Base-by-base conservation (phyloP, 441 rosid species). In the Monsonia emarginata region DNA sequence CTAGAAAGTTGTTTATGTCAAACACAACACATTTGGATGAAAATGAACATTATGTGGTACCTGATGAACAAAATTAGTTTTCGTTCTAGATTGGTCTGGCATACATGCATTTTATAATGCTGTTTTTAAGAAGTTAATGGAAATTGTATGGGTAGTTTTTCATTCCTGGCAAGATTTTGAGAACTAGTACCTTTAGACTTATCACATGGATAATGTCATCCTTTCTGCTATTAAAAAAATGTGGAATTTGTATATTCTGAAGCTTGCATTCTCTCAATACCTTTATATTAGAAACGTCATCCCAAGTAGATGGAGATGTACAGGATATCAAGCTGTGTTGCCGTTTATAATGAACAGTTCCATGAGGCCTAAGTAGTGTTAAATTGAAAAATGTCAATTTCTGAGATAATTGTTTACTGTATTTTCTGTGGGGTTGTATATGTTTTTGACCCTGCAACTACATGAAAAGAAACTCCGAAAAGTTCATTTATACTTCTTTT, bases 251-350 rank as follows among this genome's bases (percentile, higher is more conserved):
- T 22, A 31, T 32, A 19, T 5, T 26, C 26, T 61, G 60, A 56
- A 31, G 64, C 38, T 60, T 60, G 63, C 36, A 56, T 60, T 30
- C 25, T n/a, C 9, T n/a, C 40, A 60, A 24, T 56, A 18, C 18
- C 61, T 57, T 57, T 25, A 52, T 7, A 21, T 50, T 9, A 22
- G 21, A 22, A 22, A 10, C 24, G 28, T 52, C 27, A 24, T 22
- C 28, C 13, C 59, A 21, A 52, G 59, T 52, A 52, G 28, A 52
- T 22, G 59, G 21, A 52, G 28, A 52, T 22, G 58, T 22, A n/a
- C 28, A 52, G 21, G 28, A 52, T 13, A n/a, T 52, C 2, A 22
- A 22, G 7, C 3, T 52, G 59, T 2, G 26, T 40, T 40, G 46
- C n/a, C n/a, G n/a, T n/a, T n/a, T n/a, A n/a, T n/a, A n/a, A n/a